Evolutionary conservation across 2,329 filamentous ascomycete species (phyloP).

Genomic region (Cercospora berteroae): DNA sequence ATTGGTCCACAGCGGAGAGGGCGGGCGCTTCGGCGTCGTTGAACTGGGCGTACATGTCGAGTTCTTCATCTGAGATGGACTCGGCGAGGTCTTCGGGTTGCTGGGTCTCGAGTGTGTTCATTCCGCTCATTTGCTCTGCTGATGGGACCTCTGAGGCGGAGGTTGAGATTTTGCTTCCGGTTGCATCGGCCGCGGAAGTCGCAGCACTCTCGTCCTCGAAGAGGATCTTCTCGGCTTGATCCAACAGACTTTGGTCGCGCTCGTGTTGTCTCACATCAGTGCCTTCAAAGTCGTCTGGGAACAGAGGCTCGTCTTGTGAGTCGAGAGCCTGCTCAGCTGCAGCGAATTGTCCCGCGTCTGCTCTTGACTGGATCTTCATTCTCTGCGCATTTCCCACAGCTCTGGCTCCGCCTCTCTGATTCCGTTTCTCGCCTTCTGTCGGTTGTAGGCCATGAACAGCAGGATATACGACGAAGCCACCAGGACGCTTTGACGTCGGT

Average conservation of each 20-base stretch:
- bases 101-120: background rate
- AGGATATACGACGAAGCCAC: constrained; percentile 61
- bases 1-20: constrained; percentile 14
- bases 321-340: background rate
- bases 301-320: constrained; percentile 10
- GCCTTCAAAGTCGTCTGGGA: constrained; percentile 17
- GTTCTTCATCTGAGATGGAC: constrained; percentile 1
- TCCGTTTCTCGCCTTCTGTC: constrained; percentile 19
- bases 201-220: constrained; percentile 1
- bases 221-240: constrained; percentile 14
- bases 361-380: background rate
- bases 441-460: constrained; percentile 37
- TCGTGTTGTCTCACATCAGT: constrained; percentile 20
- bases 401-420: background rate
- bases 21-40: background rate
- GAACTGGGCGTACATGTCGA: background rate
- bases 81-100: background rate
- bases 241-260: constrained; percentile 18
- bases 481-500: constrained; percentile 24
- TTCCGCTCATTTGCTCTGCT: constrained; percentile 2
- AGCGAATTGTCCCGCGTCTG: constrained; percentile 2
- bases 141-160: background rate
- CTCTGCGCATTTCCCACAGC: background rate
- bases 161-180: background rate
- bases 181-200: background rate